Conservation (phyloP, 1,139 yeast genomes). For the Hanseniaspora gamundiae region DNA sequence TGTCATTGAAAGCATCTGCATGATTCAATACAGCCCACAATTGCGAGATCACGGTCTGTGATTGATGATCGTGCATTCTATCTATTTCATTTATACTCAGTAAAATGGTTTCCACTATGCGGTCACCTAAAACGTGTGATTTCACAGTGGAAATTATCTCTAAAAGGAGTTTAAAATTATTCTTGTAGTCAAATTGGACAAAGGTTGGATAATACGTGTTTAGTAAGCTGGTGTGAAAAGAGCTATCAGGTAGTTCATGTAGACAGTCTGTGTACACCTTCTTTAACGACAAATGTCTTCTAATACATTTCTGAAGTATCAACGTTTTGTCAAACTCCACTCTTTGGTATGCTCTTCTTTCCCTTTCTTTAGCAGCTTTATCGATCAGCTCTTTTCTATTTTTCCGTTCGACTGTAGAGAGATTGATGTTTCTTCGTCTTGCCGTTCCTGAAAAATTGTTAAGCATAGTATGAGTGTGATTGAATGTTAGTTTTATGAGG, state of each 20-base stretch:
- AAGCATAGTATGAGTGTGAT: constrained; percentile 10
- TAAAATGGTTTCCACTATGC: not conserved
- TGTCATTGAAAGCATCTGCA: not conserved
- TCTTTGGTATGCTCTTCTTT: constrained; percentile 47
- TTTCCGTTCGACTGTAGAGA: constrained; percentile 42
- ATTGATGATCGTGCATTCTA: not conserved
- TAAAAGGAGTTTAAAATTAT: not conserved
- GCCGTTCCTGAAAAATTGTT: constrained; percentile 55
- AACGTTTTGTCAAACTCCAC: constrained; percentile 37
- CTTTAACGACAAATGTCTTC: constrained; percentile 28
- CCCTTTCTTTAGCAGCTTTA: constrained; percentile 54
- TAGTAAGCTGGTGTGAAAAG: not conserved
- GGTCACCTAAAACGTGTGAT: not conserved
- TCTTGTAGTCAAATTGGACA: not conserved
- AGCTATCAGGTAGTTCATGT: not conserved
- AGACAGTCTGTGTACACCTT: not conserved
- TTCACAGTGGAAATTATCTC: not conserved
- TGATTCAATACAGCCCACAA: not conserved
- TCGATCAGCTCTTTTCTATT: constrained; percentile 36
- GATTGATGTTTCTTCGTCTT: constrained; percentile 54
- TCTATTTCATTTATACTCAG: not conserved
- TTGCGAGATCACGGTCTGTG: not conserved
- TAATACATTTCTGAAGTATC: constrained; percentile 37
- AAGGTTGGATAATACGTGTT: not conserved
- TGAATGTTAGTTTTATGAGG: not conserved